Conservation (phyloP, 495 filamentous ascomycete species). For the Daldinia vernicosa region DNA sequence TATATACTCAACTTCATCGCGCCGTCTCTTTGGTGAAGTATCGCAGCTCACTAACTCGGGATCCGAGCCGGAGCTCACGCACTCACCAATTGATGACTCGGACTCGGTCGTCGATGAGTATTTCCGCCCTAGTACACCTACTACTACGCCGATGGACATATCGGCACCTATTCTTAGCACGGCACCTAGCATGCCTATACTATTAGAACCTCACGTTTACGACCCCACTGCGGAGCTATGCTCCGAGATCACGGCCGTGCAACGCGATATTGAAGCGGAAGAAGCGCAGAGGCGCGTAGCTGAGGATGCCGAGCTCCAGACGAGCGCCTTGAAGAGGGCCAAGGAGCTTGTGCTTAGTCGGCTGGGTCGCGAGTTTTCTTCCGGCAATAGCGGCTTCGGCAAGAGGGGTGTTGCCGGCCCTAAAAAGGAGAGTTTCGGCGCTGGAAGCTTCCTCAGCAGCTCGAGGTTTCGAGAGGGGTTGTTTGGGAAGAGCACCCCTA, state of each 20-base stretch:
- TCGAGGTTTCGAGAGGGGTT: conserved; percentile 52
- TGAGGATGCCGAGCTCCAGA: conserved; percentile 53
- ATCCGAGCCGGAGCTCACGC: conserved; percentile 43
- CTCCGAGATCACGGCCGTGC: conserved; percentile 53
- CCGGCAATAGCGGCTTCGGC: conserved; percentile 10
- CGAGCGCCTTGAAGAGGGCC: conserved; percentile 54
- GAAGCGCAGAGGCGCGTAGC: conserved; percentile 49
- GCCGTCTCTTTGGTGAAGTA: conserved; percentile 45
- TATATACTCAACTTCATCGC: conserved; percentile 40
- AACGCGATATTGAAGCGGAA: conserved; percentile 54
- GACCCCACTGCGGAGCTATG: conserved; percentile 52
- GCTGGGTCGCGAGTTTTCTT: conserved; percentile 53
- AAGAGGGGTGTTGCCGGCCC: conserved; percentile 28
- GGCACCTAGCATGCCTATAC: conserved; percentile 51
- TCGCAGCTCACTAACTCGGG: conserved; percentile 30
- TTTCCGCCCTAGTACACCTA: conserved; percentile 50
- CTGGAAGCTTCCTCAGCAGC: conserved; percentile 44
- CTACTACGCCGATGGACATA: conserved; percentile 47
- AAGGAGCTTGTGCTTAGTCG: conserved; percentile 58
- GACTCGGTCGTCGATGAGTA: conserved; percentile 53
- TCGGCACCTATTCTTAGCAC: conserved; percentile 59
- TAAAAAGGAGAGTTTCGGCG: conserved; percentile 41
- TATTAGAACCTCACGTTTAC: conserved; percentile 58
- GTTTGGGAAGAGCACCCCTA: conserved; percentile 51
- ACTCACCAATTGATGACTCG: conserved; percentile 52